These are phyloP conservation scores for Komagataea norvegica DNA, from an alignment of 1,139 yeast species.

Conservation along the genomic window DNA sequence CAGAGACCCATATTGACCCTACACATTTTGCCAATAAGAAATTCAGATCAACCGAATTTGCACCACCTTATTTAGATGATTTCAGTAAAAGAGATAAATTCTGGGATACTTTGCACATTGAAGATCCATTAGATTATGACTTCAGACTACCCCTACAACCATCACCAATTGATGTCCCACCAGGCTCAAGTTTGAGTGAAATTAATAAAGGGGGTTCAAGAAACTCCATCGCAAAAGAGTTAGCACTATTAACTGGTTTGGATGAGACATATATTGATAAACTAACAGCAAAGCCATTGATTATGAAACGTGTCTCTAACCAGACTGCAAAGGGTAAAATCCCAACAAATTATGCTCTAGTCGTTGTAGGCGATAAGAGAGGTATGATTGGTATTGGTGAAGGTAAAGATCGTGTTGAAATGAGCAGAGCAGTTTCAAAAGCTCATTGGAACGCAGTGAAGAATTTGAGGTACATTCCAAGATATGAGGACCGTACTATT, in stretches of 20 bases:
- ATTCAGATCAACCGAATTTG: conserved; percentile 39
- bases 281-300: conserved; percentile 61
- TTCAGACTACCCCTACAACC: conserved; percentile 40
- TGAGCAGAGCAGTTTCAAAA: conserved; percentile 71
- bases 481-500: conserved; percentile 89
- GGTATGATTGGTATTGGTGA: conserved; percentile 97
- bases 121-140: conserved; percentile 37
- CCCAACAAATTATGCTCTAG: conserved; percentile 76
- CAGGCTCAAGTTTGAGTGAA: conserved; percentile 19
- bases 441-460: conserved; percentile 96
- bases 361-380: conserved; percentile 87
- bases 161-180: conserved; percentile 30
- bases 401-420: conserved; percentile 82
- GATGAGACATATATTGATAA: conserved; percentile 59
- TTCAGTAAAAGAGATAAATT: conserved; percentile 51
- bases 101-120: conserved; percentile 49
- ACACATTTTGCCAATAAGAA: conserved; percentile 42
- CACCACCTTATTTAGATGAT: conserved; percentile 60
- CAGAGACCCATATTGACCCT: conserved; percentile 73
- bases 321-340: conserved; percentile 95
- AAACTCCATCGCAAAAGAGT: conserved; percentile 44
- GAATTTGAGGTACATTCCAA: conserved; percentile 74
- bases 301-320: conserved; percentile 79
- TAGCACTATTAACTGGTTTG: conserved; percentile 71
- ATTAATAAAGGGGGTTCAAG: conserved; percentile 6